phyloP scores from a whole-genome alignment of 345 rosid species.

The Acer yangbiense region DNA sequence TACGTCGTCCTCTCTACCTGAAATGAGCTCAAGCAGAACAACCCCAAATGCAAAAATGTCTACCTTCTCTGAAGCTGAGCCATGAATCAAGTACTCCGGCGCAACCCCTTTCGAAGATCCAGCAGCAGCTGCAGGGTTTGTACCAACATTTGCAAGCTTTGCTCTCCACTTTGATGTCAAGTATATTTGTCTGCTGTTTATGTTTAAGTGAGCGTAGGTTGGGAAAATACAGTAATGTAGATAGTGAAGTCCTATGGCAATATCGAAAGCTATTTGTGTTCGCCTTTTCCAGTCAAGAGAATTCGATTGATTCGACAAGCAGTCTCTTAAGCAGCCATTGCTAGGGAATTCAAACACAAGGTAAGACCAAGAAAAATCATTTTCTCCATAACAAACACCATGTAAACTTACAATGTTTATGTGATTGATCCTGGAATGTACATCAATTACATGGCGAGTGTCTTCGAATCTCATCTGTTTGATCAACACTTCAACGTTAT shows the following conservation, averaged over 20 bases:
- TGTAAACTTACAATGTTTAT: conserved; percentile 45
- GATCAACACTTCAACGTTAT: conserved; percentile 46
- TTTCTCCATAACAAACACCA: conserved; percentile 54
- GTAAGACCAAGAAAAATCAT: conserved; percentile 37
- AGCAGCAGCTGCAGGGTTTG: conserved; percentile 8
- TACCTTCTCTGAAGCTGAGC: conserved; percentile 36
- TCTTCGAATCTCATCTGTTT: conserved; percentile 48
- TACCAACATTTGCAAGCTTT: conserved; percentile 43
- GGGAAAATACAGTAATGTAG: conserved; percentile 56
- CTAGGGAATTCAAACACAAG: conserved; percentile 43
- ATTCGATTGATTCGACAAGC: conserved; percentile 30
- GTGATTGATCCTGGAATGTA: conserved; percentile 59
- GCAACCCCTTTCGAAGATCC: conserved; percentile 28
- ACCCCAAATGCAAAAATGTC: conserved; percentile 53
- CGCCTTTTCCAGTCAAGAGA: conserved; percentile 39
- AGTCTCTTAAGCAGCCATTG: conserved; percentile 54
- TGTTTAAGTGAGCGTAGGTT: conserved; percentile 40
- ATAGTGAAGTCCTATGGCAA: conserved; percentile 51
- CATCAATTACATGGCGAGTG: conserved; percentile 41
- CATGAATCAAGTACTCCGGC: conserved; percentile 31
- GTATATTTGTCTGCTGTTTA: conserved; percentile 44
- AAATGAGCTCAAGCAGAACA: conserved; percentile 56
- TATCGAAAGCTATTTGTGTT: conserved; percentile 51
- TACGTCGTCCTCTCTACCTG: conserved; percentile 35
- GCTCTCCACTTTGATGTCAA: conserved; percentile 52